A percentile compares a stretch with the other conserved stretches of the same genome.
These are phyloP conservation scores for Suhomyces sp. DNA, from an alignment of 805 yeast genomes.

Conservation along the genomic window DNA sequence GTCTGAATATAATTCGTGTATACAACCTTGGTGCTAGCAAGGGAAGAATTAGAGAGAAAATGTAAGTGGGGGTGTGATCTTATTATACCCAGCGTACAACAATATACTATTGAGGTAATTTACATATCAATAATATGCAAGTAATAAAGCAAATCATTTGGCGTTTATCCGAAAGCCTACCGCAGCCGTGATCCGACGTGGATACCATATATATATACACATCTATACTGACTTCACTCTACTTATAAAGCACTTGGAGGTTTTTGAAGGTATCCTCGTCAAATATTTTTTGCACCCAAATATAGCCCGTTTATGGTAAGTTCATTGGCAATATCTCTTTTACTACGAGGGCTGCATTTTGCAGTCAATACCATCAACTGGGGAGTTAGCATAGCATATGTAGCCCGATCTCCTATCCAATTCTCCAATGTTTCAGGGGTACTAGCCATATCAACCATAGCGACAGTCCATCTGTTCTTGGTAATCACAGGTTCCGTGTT, in stretches of 20 bases:
- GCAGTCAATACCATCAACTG: conserved; percentile 4
- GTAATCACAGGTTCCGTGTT: conserved; percentile 4
- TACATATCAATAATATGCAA: background rate
- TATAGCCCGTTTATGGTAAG: background rate
- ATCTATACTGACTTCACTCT: background rate
- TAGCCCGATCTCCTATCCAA: background rate
- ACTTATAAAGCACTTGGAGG: background rate
- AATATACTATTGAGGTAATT: background rate
- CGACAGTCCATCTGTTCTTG: conserved; percentile 2
- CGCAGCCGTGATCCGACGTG: background rate
- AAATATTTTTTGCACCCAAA: conserved; percentile 3
- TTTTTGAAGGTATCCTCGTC: background rate
- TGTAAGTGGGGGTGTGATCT: background rate
- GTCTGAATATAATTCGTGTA: background rate
- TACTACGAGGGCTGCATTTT: conserved; percentile 5
- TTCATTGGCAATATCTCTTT: conserved; percentile 4
- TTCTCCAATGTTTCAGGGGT: conserved; percentile 3
- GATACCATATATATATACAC: background rate
- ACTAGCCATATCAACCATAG: conserved; percentile 3
- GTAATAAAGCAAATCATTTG: background rate
- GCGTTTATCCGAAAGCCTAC: background rate
- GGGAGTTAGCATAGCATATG: conserved; percentile 1
- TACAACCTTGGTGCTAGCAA: background rate
- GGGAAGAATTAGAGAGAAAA: background rate
- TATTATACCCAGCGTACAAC: background rate